Base-by-base conservation (phyloP, 169 alveolate species). In the Eimeria zaria region DNA sequence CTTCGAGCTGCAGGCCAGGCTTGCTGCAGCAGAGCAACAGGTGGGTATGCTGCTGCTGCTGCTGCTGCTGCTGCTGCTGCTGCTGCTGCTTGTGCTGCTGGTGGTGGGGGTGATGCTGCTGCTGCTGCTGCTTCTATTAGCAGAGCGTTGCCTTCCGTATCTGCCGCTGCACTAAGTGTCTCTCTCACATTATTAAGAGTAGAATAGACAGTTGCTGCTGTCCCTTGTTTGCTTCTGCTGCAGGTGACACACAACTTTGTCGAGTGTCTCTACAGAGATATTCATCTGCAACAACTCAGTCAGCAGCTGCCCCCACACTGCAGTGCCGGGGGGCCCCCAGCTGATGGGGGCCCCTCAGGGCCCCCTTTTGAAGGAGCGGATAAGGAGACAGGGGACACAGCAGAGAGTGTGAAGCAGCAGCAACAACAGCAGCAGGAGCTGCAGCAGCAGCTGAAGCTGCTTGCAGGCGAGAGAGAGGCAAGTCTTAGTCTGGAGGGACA, bases 1-100 rank as follows among this genome's bases (percentile, higher is more conserved):
- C 2, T 2, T 18, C 64, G 93, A 85, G 62, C 81, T 85, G 93
- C 93, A 85, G 80, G 67, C 93, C 9, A 36, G 76, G 60, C 81
- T 85, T 48, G 93, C 93, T 60, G 80, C 60, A 24, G 93, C 93
- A 18, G 93, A 85, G 81, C 80, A 85, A 30, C 93, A 85, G 46
- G 93, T 85, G 80, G 27, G 93, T 85, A 22, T 36, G 53, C 67
- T 85, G 64, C 73, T 44, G 87, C 87, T 44, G 87, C 62, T 44
- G 87, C 87, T 44, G n/a, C 41, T 44, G 87, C 87, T 41, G 48
- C 41, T 9, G 39, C 33, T 24, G 20, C 24, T 8, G 87, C 41
- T 44, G 87, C 64, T 24, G 62, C 24, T 36, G 87, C 41, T 44
- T 41, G 44, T 1, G 87, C 8, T 30, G 87, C 60, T 44, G 84